Conservation (phyloP, 441 rosid genomes). For the Lepidium campestre region DNA sequence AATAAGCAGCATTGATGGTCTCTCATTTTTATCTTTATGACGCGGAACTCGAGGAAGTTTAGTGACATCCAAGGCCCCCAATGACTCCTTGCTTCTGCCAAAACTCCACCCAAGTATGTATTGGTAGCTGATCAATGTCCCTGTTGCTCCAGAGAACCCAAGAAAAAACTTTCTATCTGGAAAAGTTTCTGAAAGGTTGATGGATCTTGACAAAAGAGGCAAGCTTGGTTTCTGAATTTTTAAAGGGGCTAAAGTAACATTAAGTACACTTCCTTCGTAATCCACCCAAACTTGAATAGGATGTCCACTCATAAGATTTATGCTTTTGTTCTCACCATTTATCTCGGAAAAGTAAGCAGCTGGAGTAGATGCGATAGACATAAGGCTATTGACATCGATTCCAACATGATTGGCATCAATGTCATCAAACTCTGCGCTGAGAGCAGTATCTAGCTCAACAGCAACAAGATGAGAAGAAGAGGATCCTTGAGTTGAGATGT, state of each 20-base stretch:
- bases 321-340: slow-evolving; percentile 17
- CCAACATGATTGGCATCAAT: slow-evolving; percentile 54
- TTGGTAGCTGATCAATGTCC: slow-evolving; percentile 30
- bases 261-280: slow-evolving; percentile 26
- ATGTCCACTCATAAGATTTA: slow-evolving; percentile 36
- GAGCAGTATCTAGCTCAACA: slow-evolving; percentile 48
- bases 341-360: slow-evolving; percentile 35
- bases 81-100: slow-evolving; percentile 31
- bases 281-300: slow-evolving; percentile 57
- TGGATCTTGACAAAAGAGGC: slow-evolving; percentile 28
- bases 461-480: slow-evolving; percentile 43
- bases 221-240: slow-evolving; percentile 22
- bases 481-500: slow-evolving; percentile 26
- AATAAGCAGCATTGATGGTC: neutral
- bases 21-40: neutral
- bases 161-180: slow-evolving; percentile 36
- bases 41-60: slow-evolving; percentile 35
- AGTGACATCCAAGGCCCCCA: slow-evolving; percentile 17
- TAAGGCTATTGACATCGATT: slow-evolving; percentile 40
- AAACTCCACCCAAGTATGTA: slow-evolving; percentile 68
- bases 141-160: slow-evolving; percentile 61
- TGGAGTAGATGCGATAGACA: slow-evolving; percentile 30
- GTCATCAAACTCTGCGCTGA: slow-evolving; percentile 30
- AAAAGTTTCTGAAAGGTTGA: slow-evolving; percentile 39
- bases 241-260: slow-evolving; percentile 32